These are phyloP conservation scores for Anisodus acutangulus DNA, from an alignment of 257 asterid genomes.

Conservation along the genomic window DNA sequence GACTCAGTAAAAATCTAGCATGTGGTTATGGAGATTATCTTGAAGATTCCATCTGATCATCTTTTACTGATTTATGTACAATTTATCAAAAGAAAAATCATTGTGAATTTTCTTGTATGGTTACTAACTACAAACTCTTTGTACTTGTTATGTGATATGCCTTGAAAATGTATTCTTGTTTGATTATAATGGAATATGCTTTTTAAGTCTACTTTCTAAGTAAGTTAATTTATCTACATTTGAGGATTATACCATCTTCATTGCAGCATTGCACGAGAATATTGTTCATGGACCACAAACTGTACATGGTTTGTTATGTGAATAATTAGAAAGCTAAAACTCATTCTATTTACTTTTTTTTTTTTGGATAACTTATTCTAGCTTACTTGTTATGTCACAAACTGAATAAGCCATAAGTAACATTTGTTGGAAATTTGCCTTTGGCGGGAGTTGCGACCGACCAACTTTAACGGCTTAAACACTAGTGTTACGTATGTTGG, in stretches of 20 bases:
- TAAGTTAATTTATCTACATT: background rate
- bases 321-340: constrained; percentile 14
- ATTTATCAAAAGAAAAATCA: background rate
- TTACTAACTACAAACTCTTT: background rate
- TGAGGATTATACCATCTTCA: background rate
- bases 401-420: constrained; percentile 37
- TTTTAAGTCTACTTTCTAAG: background rate
- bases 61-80: background rate
- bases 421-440: too few species aligned
- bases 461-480: too few species aligned
- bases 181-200: background rate
- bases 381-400: constrained; percentile 25
- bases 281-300: constrained; percentile 25
- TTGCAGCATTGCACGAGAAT: constrained; percentile 10
- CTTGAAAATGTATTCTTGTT: background rate
- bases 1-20: background rate
- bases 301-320: background rate
- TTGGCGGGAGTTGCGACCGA: too few species aligned
- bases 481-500: too few species aligned
- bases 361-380: too few species aligned
- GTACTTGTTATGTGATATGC: background rate
- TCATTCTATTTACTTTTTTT: too few species aligned
- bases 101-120: background rate
- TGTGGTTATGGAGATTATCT: background rate
- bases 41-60: background rate